A percentile compares a stretch with the other conserved stretches of the same genome.
Conservation (phyloP, 2,329 filamentous ascomycete species). For the Geosmithia flava region DNA sequence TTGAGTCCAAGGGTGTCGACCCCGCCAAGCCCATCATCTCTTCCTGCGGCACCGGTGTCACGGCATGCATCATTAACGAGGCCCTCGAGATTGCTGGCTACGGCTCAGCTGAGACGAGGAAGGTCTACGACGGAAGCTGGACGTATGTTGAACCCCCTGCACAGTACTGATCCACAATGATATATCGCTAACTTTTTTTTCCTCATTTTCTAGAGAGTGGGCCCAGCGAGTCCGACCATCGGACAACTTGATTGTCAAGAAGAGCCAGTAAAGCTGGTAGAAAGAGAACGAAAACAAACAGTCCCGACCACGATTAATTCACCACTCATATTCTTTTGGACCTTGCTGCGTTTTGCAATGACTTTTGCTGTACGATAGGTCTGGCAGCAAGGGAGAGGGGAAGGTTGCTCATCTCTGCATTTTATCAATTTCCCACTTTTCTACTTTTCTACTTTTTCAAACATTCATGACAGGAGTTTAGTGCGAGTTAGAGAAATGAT, state of each 20-base stretch:
- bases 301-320: not conserved
- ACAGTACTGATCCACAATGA: not conserved
- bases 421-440: not conserved
- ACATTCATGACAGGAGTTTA: not conserved
- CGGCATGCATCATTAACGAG: slow-evolving; percentile 80
- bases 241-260: slow-evolving; percentile 50
- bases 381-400: not conserved
- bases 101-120: slow-evolving; percentile 52
- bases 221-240: slow-evolving; percentile 50
- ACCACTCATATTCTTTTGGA: not conserved
- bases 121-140: slow-evolving; percentile 94
- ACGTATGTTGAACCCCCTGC: slow-evolving; percentile 62
- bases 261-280: not conserved
- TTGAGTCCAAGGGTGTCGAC: slow-evolving; percentile 70
- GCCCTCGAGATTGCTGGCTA: slow-evolving; percentile 71
- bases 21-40: slow-evolving; percentile 70
- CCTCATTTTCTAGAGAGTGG: slow-evolving; percentile 40
- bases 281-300: not conserved
- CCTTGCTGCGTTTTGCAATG: not conserved
- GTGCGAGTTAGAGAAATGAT: not conserved
- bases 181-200: not conserved
- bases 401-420: not conserved
- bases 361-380: not conserved
- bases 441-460: not conserved
- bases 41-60: slow-evolving; percentile 89